Base-by-base conservation (phyloP, 257 asterid genomes). In the Gynochthodes officinalis region DNA sequence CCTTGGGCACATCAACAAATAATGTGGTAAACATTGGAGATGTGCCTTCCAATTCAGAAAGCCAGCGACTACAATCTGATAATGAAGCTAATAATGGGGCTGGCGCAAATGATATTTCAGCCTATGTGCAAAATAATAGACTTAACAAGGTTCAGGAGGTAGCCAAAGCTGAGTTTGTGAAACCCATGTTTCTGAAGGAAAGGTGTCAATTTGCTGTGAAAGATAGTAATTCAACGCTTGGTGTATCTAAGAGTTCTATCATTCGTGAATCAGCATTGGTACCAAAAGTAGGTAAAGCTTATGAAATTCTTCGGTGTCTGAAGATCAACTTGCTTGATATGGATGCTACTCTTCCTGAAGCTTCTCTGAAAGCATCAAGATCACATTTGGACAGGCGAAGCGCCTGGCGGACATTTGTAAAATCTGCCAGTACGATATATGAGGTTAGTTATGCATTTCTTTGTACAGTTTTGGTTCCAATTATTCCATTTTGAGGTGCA, bases 301-400 rank as follows among this genome's bases (percentile, higher is more conserved):
- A 82, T 69, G 92, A 86, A 68, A 76, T 89, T 78, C 81, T 90
- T 73, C 78, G 83, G 81, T 55, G 76, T 74, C 89, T 95, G 67
- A 92, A 95, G 84, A 85, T 86, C 62, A 85, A 78, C 65, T 75
- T 92, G 85, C 96, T 95, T 50, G 98, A 95, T 77, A 92, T 95
- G 79, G 97, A 95, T 73, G 94, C 96, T 76, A 97, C 91, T 53
- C 82, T 95, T 35, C 90, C 97, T 8, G 91, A 86, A 74, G 94
- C 83, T 70, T 88, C 96, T 80, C 53, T 90, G 40, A 85, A 97
- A 74, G 79, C 64, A 15, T 89, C 97, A 18, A 92, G 95, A 84
- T 82, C 91, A 65, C 80, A 70, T 70, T 72, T 80, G 25, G 96
- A 81, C 13, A 83, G 83, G 77, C 87, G 93, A 87, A 37, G 84